Conservation (phyloP, 805 yeast genomes). For the Ogataea neopini region DNA sequence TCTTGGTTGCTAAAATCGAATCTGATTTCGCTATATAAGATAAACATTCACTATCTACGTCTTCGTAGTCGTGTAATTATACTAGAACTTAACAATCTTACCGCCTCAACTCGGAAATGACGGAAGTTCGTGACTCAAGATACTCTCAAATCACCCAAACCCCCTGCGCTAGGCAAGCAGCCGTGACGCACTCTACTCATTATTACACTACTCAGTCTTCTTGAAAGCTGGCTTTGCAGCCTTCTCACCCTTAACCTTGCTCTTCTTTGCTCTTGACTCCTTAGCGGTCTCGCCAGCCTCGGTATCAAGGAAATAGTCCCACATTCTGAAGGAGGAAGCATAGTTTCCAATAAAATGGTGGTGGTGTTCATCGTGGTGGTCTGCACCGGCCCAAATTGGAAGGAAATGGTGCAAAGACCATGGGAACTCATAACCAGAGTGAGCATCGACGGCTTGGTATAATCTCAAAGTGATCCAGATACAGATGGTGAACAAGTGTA, state of each 20-base stretch:
- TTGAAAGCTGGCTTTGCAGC: conserved; percentile 24
- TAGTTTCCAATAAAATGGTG: conserved; percentile 94
- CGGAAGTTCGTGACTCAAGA: too few species aligned
- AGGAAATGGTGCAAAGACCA: conserved; percentile 90
- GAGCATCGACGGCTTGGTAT: conserved; percentile 96
- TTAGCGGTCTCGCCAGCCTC: conserved; percentile 86
- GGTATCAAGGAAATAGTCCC: conserved; percentile 88
- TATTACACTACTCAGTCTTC: neutral
- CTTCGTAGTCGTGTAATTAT: too few species aligned
- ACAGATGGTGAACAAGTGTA: conserved; percentile 89
- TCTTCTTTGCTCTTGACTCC: conserved; percentile 65
- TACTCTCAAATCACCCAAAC: too few species aligned
- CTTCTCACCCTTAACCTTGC: conserved; percentile 56
- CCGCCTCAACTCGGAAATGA: too few species aligned
- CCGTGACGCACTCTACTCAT: too few species aligned
- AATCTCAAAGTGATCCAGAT: conserved; percentile 86
- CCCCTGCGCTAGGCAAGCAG: too few species aligned
- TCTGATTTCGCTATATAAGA: neutral
- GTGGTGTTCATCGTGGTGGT: conserved; percentile 97
- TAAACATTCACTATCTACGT: too few species aligned
- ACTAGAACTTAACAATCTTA: too few species aligned
- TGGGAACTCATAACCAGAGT: conserved; percentile 98
- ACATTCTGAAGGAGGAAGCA: conserved; percentile 94
- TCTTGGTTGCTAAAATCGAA: neutral
- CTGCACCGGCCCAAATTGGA: conserved; percentile 99